Evolutionary conservation across 768 basidiomycete genomes (phyloP), one percentile per base, ranked within the genome.

Genomic region (Dentipellis sp.): DNA sequence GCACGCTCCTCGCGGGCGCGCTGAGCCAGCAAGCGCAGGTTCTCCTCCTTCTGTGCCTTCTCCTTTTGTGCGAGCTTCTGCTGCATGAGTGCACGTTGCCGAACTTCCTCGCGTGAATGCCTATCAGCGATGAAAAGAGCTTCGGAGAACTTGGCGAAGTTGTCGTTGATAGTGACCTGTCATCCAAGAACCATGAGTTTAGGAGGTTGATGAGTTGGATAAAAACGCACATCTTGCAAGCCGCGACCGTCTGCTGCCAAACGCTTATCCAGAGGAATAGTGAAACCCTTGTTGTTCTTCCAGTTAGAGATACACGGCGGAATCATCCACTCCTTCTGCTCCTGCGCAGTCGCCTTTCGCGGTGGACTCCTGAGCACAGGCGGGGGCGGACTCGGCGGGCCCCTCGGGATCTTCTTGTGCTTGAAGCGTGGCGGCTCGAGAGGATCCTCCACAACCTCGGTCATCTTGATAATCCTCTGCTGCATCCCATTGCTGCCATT

Each of bases 251-350:
- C 97, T 3, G 97, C 95, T 39, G 97, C 97, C 53, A 99, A 75
- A 60, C 95, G 90, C 74, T 99, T 98, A 68, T 98, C 97, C 36
- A 98, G 78, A 38, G 97, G 95, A 65, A 98, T 97, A 1, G 97
- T 98, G 69, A 94, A 99, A 80, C 97, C 97, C 73, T 98, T 99
- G 83, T 98, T 97, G 77, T 99, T 99, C 76, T 99, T 99, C 97
- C 97, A 99, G 72, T 99, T 99, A 23, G 92, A 95, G 58, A 99
- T 97, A 69, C 95, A 98, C 16, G 97, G 97, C 16, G 97, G 97
- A 56, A 99, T 97, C 94, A 97, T 97, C 97, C 97, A 98, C 66
- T 98, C 97, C 73, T 98, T 99, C 74, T 97, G 95, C 67, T 99
- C 97, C 55, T 92, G 90, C 8, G 91, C 89, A 0, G 95, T 95